A percentile compares a stretch with the other conserved stretches of the same genome.
Evolutionary conservation across 228 moss, liverwort and hornwort genomes (phyloP).

Genomic region (Sphagnum fallax): DNA sequence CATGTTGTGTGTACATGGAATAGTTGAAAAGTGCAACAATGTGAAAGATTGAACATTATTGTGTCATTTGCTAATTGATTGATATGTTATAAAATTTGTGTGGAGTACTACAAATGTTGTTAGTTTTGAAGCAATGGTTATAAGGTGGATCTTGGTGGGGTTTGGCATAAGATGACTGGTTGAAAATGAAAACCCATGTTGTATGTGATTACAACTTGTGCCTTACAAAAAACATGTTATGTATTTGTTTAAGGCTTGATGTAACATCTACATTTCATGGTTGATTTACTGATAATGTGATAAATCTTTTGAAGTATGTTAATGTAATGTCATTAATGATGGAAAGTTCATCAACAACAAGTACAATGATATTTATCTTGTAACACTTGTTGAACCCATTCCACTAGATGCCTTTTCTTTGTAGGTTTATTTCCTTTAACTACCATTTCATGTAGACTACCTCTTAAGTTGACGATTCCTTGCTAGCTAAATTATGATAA

Average conservation of each 20-base stretch:
- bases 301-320: background rate
- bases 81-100: background rate
- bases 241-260: background rate
- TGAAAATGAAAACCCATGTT: too few relatives aligned
- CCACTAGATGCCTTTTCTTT: slow-evolving; percentile 78
- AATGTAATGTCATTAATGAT: slow-evolving; percentile 59
- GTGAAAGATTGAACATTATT: background rate
- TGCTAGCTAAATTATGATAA: background rate
- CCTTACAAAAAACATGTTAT: background rate
- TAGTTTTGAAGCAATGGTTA: slow-evolving; percentile 65
- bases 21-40: background rate
- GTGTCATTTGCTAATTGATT: background rate
- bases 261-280: background rate
- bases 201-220: background rate
- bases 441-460: too few relatives aligned
- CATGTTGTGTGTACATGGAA: background rate
- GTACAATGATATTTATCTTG: slow-evolving; percentile 90
- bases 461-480: background rate
- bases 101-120: slow-evolving; percentile 60
- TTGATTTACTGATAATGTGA: too few relatives aligned
- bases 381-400: slow-evolving; percentile 81
- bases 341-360: slow-evolving; percentile 87
- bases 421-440: slow-evolving; percentile 27
- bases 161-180: slow-evolving; percentile 40
- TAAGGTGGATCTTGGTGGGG: slow-evolving; percentile 79